A percentile compares a stretch with the other conserved stretches of the same genome.
phyloP scores from a whole-genome alignment of 202 grass and related monocot species.

The Dendrocalamus latiflorus region DNA sequence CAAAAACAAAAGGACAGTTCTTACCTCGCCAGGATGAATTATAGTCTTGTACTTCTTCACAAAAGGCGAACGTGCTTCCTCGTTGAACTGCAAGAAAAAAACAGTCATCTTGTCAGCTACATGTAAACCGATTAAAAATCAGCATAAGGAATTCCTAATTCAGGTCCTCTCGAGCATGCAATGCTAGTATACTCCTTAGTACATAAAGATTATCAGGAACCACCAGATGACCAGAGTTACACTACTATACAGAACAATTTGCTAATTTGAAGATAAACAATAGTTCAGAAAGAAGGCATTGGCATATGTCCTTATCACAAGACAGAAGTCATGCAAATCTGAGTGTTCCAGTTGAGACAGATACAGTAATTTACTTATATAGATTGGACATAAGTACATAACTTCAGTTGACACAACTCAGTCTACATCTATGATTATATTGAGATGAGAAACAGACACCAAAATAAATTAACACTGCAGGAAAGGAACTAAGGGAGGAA shows the following conservation, averaged over 20 bases:
- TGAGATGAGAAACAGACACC: not conserved
- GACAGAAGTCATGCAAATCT: not conserved
- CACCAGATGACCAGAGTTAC: not conserved
- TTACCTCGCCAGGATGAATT: slow-evolving; percentile 95
- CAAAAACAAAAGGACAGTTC: not conserved
- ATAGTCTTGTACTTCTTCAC: slow-evolving; percentile 94
- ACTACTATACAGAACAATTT: not conserved
- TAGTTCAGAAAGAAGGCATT: not conserved
- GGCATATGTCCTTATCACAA: not conserved
- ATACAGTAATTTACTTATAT: not conserved
- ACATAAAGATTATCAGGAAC: not conserved
- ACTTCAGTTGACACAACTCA: not conserved
- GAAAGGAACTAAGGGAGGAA: not conserved
- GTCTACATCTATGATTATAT: not conserved
- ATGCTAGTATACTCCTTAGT: not conserved
- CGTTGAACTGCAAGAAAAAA: slow-evolving; percentile 68
- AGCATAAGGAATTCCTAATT: not conserved
- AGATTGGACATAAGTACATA: not conserved
- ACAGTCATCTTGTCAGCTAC: slow-evolving; percentile 3
- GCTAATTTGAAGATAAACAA: not conserved
- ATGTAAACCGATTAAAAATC: not conserved
- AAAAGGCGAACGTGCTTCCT: slow-evolving; percentile 84
- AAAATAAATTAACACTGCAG: not conserved
- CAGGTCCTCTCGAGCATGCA: not conserved
- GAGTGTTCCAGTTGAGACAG: not conserved